Conservation (phyloP, 331 rosid genomes). For the Malus hybrid region DNA sequence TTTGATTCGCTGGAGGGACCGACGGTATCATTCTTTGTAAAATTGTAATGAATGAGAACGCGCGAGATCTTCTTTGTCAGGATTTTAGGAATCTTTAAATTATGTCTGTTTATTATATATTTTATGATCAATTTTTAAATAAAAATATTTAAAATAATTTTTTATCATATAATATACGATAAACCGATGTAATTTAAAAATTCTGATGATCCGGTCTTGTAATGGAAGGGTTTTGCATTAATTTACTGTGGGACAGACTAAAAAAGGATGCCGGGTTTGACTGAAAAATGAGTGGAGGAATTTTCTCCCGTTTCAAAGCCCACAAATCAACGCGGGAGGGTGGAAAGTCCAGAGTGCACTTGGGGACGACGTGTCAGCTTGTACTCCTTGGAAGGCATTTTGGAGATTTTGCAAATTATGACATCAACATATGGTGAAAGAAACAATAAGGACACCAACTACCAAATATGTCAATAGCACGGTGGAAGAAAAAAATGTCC, state of each 20-base stretch:
- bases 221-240: neutral
- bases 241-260: neutral
- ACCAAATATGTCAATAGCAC: too few relatives aligned
- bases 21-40: neutral
- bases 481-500: too few relatives aligned
- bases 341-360: neutral
- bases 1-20: neutral
- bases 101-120: accelerated
- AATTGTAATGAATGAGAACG: too few relatives aligned
- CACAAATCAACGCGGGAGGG: neutral
- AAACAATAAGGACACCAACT: too few relatives aligned
- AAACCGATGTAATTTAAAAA: too few relatives aligned
- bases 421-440: neutral
- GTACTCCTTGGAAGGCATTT: neutral
- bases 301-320: neutral
- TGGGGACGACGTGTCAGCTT: neutral
- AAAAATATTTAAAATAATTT: too few relatives aligned
- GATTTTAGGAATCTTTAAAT: too few relatives aligned
- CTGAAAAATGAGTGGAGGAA: neutral
- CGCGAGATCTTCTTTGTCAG: too few relatives aligned
- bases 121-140: too few relatives aligned
- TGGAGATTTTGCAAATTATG: neutral
- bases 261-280: neutral
- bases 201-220: too few relatives aligned
- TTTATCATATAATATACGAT: too few relatives aligned